Base-by-base conservation (phyloP, 345 rosid species). In the Noccaea caerulescens region DNA sequence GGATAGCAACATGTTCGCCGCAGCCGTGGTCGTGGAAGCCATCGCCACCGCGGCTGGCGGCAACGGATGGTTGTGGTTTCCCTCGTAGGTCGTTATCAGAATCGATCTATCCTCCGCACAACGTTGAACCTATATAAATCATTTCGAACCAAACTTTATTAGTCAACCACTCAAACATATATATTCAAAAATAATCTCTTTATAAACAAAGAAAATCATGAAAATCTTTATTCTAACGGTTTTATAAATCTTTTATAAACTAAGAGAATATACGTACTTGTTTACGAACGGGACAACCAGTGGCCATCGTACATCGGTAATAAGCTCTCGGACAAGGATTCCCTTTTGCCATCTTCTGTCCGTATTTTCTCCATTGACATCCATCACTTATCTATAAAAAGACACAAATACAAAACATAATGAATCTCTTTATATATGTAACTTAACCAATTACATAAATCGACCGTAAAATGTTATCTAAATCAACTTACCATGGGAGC, bases 21-120 rank as follows among this genome's bases (percentile, higher is more conserved):
- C 99, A 0, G 98, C 96, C 0, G 89, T 8, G 10, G 99, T 94
- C 2, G 99, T 91, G 3, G 99, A 91, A 27, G 97, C 99, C 98
- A 94, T 91, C 0, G 98, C 90, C 73, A 94, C 83, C 0, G 99
- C 99, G 0, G 98, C 92, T 4, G 96, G 93, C 0, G 99, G 99
- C 23, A 94, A 76, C 0, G 98, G 99, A 68, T 94, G 99, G 77
- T 84, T 94, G 59, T 94, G 99, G 71, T 84, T 89, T 9, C 99
- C 98, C 51, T 94, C 99, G 51, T 94, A 94, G 1, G 99, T 94
- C 4, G 99, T 94, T 59, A 91, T 89, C 73, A 94, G 69, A 32
- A 94, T 86, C 3, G 98, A 70, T 57, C 86, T 71, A 39, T 94
- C 99, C 27, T 94, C 99, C 0, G 99, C 98, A 16, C 99, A 94